A percentile compares a stretch with the other conserved stretches of the same genome.
Evolutionary conservation across 2,329 filamentous ascomycete genomes (phyloP).

Genomic region (Elsinoe necatrix): DNA sequence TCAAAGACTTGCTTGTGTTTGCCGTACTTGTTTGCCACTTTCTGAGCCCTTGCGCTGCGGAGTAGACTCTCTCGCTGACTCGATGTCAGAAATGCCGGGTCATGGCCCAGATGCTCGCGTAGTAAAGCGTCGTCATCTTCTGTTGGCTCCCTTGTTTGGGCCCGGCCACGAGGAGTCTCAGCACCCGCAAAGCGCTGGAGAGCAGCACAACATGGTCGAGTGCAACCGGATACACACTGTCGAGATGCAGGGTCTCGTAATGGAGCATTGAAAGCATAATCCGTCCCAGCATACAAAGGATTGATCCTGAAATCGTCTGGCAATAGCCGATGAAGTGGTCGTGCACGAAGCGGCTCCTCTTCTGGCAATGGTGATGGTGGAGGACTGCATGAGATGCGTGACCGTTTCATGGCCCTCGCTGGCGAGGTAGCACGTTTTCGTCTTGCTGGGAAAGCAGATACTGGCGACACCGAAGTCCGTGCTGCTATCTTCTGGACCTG

Average conservation of each 20-base stretch:
- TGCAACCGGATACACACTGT: slow-evolving; percentile 64
- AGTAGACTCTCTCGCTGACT: slow-evolving; percentile 55
- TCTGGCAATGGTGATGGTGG: slow-evolving; percentile 25
- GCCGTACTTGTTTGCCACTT: slow-evolving; percentile 66
- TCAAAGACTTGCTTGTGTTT: slow-evolving; percentile 69
- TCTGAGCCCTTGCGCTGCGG: slow-evolving; percentile 60
- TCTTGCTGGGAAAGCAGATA: not conserved
- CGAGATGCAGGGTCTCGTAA: slow-evolving; percentile 63
- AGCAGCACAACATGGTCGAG: slow-evolving; percentile 66
- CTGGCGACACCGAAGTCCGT: not conserved
- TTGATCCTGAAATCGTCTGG: slow-evolving; percentile 78
- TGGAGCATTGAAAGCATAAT: slow-evolving; percentile 66
- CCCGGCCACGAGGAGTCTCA: not conserved
- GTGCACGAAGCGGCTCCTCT: slow-evolving; percentile 47
- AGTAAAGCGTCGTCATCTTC: slow-evolving; percentile 30
- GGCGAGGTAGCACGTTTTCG: not conserved
- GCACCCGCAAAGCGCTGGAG: slow-evolving; percentile 17
- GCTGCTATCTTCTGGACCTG: not conserved
- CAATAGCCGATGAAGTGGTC: slow-evolving; percentile 49
- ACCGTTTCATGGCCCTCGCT: not conserved
- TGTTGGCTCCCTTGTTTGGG: slow-evolving; percentile 2
- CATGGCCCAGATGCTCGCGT: slow-evolving; percentile 48
- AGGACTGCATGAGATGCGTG: slow-evolving; percentile 12
- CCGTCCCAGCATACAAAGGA: slow-evolving; percentile 60
- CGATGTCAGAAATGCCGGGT: slow-evolving; percentile 23